Percentiles rank a stretch among this genome's conserved stretches.
phyloP scores from a whole-genome alignment of 345 rosid species.

The Gossypium longicalyx region DNA sequence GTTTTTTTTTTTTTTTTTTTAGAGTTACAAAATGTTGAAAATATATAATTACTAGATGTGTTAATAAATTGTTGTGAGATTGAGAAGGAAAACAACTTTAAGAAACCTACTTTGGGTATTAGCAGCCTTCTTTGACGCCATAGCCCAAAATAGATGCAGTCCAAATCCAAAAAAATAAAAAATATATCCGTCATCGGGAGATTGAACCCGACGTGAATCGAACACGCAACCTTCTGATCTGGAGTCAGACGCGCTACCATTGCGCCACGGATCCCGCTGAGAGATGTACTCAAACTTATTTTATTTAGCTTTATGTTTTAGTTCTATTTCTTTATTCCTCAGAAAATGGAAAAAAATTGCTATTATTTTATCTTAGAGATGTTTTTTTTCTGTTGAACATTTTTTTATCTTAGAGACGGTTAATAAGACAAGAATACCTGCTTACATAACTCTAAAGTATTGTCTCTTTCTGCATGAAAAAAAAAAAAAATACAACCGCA shows the following conservation, averaged over 20 bases:
- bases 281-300: fast-evolving
- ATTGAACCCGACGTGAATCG: conserved; percentile 96
- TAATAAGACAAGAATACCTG: neutral
- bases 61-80: too few species aligned
- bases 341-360: too few species aligned
- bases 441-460: neutral
- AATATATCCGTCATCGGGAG: neutral
- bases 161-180: too few species aligned
- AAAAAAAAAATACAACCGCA: neutral
- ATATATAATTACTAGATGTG: too few species aligned
- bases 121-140: neutral
- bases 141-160: neutral
- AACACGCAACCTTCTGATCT: conserved; percentile 99
- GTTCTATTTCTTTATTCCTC: too few species aligned
- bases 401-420: neutral
- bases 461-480: neutral
- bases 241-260: conserved; percentile 99
- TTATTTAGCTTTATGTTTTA: fast-evolving
- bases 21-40: too few species aligned
- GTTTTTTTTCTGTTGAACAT: too few species aligned
- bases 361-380: too few species aligned
- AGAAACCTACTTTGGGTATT: neutral
- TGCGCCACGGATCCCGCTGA: conserved; percentile 76
- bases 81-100: too few species aligned
- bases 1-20: too few species aligned